Conservation (phyloP, 257 asterid species). For the Solanum dulcamara region DNA sequence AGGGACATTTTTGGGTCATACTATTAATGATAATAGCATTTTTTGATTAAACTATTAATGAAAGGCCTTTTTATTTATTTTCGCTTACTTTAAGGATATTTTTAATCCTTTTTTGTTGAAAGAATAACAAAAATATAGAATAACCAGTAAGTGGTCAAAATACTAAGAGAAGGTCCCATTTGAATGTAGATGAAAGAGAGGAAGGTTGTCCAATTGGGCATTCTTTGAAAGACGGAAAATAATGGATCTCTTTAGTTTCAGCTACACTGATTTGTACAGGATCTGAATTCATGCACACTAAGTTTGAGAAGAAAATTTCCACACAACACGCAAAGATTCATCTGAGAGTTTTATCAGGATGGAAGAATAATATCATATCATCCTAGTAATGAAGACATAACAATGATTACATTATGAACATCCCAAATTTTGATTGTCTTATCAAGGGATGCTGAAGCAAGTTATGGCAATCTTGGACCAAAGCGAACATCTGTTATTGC, state of each 20-base stretch:
- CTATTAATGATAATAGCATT: no score
- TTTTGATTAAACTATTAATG: no score
- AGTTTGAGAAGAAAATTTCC: background rate
- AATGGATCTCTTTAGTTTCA: background rate
- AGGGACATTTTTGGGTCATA: no score
- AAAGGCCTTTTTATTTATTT: no score
- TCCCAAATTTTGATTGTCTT: conserved; percentile 27
- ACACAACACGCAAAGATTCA: background rate
- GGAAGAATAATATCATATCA: background rate
- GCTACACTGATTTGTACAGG: background rate
- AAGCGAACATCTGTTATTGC: conserved; percentile 23
- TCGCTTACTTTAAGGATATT: no score
- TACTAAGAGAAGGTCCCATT: background rate
- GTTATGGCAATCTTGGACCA: conserved; percentile 14
- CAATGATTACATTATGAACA: conserved; percentile 11
- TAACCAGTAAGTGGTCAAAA: background rate
- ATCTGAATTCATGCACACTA: background rate
- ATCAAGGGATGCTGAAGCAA: conserved; percentile 25
- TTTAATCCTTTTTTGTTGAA: no score
- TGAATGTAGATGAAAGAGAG: background rate
- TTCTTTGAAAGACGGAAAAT: background rate
- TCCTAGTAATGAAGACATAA: background rate
- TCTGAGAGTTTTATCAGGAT: background rate
- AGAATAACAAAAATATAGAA: background rate
- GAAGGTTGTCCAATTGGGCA: background rate